phyloP scores from a whole-genome alignment of 768 basidiomycete species.

The Pholiota conissans region DNA sequence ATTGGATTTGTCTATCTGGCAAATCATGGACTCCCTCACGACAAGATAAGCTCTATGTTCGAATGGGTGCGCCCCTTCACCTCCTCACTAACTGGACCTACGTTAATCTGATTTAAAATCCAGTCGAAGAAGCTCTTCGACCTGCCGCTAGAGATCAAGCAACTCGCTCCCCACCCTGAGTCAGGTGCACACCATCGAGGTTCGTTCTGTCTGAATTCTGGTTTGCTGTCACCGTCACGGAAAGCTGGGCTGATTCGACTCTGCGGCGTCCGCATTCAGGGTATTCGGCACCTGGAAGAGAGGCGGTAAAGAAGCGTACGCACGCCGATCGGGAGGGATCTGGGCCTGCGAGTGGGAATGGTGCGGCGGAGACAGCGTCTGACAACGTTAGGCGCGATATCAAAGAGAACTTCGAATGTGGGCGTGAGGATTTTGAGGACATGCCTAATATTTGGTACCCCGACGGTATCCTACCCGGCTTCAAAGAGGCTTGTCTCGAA shows the following conservation, averaged over 20 bases:
- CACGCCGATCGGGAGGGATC: slow-evolving; percentile 21
- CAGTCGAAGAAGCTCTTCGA: slow-evolving; percentile 41
- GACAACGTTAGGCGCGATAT: slow-evolving; percentile 33
- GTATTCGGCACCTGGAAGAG: slow-evolving; percentile 38
- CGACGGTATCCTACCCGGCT: slow-evolving; percentile 50
- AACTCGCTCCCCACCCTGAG: slow-evolving; percentile 44
- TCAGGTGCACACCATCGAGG: slow-evolving; percentile 48
- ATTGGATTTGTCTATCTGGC: slow-evolving; percentile 49
- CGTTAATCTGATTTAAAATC: no score
- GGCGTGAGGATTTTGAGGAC: slow-evolving; percentile 41
- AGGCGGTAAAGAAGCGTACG: slow-evolving; percentile 32
- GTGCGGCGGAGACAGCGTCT: not conserved
- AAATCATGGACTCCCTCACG: slow-evolving; percentile 40
- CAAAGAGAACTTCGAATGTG: slow-evolving; percentile 59
- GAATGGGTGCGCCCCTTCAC: slow-evolving; percentile 31
- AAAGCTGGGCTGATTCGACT: not conserved
- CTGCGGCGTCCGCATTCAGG: slow-evolving; percentile 22
- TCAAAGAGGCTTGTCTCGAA: slow-evolving; percentile 49
- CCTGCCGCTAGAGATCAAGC: slow-evolving; percentile 36
- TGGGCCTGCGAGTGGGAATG: not conserved
- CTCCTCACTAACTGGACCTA: no score
- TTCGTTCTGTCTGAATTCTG: slow-evolving; percentile 20
- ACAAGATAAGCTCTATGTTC: slow-evolving; percentile 40
- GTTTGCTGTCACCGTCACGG: slow-evolving; percentile 3
- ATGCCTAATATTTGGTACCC: slow-evolving; percentile 63